Percentiles rank a stretch among this genome's conserved stretches.
phyloP scores from a whole-genome alignment of 116 monocot genomes.

The Posidonia oceanica region DNA sequence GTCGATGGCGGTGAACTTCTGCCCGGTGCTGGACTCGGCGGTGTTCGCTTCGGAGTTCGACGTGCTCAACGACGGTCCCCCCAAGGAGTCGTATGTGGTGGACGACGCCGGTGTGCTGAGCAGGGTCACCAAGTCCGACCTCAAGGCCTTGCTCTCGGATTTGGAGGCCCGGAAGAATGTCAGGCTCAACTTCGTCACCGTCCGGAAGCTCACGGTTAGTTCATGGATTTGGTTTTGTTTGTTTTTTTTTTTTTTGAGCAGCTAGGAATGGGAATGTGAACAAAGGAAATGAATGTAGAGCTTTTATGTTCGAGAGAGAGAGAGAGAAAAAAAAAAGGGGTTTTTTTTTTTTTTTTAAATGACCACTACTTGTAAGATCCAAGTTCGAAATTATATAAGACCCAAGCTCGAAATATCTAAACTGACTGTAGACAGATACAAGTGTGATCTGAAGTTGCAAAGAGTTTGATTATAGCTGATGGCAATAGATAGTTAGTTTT shows the following conservation, averaged over 20 bases:
- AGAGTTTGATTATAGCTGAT: too few relatives aligned
- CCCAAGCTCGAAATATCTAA: too few relatives aligned
- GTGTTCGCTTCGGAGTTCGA: constrained; percentile 90
- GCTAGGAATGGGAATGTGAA: not conserved
- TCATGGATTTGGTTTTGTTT: not conserved
- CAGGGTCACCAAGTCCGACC: constrained; percentile 82
- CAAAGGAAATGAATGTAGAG: not conserved
- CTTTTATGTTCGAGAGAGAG: too few relatives aligned
- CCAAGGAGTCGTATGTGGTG: constrained; percentile 60
- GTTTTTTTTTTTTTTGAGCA: not conserved
- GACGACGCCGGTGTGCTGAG: constrained; percentile 94
- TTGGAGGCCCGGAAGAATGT: constrained; percentile 84
- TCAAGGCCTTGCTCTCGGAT: constrained; percentile 65
- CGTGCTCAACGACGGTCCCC: constrained; percentile 70
- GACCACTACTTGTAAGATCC: too few relatives aligned
- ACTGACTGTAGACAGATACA: too few relatives aligned
- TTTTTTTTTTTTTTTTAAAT: too few relatives aligned
- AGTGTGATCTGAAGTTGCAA: too few relatives aligned
- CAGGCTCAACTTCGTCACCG: constrained; percentile 77
- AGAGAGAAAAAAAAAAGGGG: too few relatives aligned
- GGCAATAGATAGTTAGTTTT: too few relatives aligned
- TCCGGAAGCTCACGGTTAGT: constrained; percentile 91
- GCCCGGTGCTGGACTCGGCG: constrained; percentile 15
- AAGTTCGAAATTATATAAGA: too few relatives aligned
- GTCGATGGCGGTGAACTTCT: constrained; percentile 62